A percentile compares a stretch with the other conserved stretches of the same genome.
Evolutionary conservation across 2,329 filamentous ascomycete species (phyloP).

Genomic region (Aspergillus neoniger): DNA sequence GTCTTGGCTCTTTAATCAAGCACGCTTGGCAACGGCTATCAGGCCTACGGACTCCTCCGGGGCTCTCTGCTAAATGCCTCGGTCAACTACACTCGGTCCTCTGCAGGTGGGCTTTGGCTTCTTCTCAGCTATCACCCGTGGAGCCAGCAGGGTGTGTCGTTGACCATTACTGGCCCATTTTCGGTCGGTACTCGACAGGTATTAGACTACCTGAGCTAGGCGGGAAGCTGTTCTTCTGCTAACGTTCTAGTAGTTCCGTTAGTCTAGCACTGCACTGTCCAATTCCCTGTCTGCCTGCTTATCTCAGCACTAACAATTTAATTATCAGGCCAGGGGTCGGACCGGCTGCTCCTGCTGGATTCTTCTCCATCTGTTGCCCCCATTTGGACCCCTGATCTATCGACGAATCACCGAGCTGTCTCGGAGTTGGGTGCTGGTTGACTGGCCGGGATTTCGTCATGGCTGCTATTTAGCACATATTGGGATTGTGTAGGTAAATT

Average conservation of each 20-base stretch:
- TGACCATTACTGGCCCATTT: background rate
- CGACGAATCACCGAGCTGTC: background rate
- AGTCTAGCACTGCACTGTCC: background rate
- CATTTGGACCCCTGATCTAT: background rate
- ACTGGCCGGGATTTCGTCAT: background rate
- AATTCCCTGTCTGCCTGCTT: background rate
- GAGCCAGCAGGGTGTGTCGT: background rate
- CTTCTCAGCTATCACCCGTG: background rate
- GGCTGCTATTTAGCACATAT: background rate
- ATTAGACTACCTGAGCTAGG: background rate
- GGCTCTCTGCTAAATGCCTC: background rate
- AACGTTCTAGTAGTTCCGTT: background rate
- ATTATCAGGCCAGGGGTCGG: background rate
- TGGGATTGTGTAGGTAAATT: background rate
- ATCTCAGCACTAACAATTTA: background rate
- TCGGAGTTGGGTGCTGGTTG: no score
- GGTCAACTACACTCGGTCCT: background rate
- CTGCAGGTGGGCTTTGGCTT: background rate
- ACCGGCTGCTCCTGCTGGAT: background rate
- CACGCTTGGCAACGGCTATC: background rate
- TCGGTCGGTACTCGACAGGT: no score
- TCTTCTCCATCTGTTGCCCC: background rate
- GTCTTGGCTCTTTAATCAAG: background rate
- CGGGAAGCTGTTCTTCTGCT: constrained; percentile 1
- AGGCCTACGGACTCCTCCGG: background rate